These are phyloP conservation scores for Nicotiana benthamiana DNA, from an alignment of 257 asterid species.

Conservation along the genomic window DNA sequence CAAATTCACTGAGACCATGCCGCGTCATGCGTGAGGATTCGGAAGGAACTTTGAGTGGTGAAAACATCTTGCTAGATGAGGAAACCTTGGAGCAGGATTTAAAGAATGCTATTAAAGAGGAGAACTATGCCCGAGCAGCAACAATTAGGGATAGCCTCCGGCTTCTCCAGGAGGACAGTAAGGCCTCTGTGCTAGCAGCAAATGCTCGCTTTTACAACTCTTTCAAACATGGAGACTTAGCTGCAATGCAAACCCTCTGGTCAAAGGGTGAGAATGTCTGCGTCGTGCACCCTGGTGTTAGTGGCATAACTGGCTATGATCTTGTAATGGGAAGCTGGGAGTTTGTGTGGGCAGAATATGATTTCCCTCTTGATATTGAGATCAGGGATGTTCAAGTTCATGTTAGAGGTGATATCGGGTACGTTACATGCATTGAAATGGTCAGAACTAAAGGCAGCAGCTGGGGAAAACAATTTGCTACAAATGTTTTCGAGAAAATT, in stretches of 20 bases:
- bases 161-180: conserved; percentile 83
- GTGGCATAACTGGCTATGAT: conserved; percentile 88
- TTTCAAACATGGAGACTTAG: conserved; percentile 72
- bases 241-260: conserved; percentile 84
- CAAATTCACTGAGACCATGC: conserved; percentile 29
- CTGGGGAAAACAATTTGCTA: conserved; percentile 93
- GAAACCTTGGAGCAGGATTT: conserved; percentile 68
- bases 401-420: conserved; percentile 69
- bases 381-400: conserved; percentile 73
- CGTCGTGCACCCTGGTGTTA: conserved; percentile 97
- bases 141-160: conserved; percentile 80
- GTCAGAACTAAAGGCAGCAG: conserved; percentile 76
- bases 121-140: conserved; percentile 82
- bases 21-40: conserved; percentile 68
- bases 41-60: conserved; percentile 69
- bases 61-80: conserved; percentile 65
- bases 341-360: conserved; percentile 95
- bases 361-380: conserved; percentile 80
- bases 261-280: conserved; percentile 76
- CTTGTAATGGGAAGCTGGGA: conserved; percentile 99
- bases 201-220: conserved; percentile 72
- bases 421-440: conserved; percentile 84
- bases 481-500: conserved; percentile 79
- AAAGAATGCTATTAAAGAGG: conserved; percentile 66
- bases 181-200: conserved; percentile 77